Evolutionary conservation across 768 basidiomycete species (phyloP), one percentile per base, ranked within the genome.

Genomic region (Mycena pura): DNA sequence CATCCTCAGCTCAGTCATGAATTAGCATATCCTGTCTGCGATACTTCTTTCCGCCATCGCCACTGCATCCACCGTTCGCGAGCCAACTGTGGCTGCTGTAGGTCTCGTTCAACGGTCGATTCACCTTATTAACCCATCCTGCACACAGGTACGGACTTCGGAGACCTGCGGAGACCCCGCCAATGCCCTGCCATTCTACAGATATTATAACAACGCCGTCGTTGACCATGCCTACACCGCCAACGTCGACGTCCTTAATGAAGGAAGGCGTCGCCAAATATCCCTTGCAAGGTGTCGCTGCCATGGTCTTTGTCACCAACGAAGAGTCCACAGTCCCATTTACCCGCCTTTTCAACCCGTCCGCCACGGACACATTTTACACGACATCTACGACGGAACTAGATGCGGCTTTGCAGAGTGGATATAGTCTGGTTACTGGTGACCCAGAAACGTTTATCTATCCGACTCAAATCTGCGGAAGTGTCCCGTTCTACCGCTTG

Each of bases 311-410:
- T 38, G 52, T 41, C 27, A 39, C 38, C 4, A 39, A 53, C 28
- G 46, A 63, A 45, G 51, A 50, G 55, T 52, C 43, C 15, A 63
- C 68, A 5, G 58, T 64, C 31, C 70, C 68, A 6, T 61, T 71
- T 17, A 68, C 56, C 48, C 66, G 68, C 25, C 5, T 70, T 39
- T 65, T 41, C 63, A 67, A 32, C 49, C 22, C 36, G 9, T 11
- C 27, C 14, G 48, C 39, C 13, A 47, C 44, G 41, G 67, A 68
- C 43, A 59, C 68, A 40, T 64, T 68, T 47, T 70, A 66, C 60
- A 70, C 69, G 14, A 66, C 52, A 10, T 63, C 50, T 24, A 55
- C 31, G n/a, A 6, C 31, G 3, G 69, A 66, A 53, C 46, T 47
- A 24, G 57, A 68, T 41, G 43, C 44, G 5, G 62, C 65, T 8